Percentiles rank a stretch among this genome's conserved stretches.
These are phyloP conservation scores for Sanghuangporus baumii DNA, from an alignment of 1,284 basidiomycete species.

Conservation along the genomic window DNA sequence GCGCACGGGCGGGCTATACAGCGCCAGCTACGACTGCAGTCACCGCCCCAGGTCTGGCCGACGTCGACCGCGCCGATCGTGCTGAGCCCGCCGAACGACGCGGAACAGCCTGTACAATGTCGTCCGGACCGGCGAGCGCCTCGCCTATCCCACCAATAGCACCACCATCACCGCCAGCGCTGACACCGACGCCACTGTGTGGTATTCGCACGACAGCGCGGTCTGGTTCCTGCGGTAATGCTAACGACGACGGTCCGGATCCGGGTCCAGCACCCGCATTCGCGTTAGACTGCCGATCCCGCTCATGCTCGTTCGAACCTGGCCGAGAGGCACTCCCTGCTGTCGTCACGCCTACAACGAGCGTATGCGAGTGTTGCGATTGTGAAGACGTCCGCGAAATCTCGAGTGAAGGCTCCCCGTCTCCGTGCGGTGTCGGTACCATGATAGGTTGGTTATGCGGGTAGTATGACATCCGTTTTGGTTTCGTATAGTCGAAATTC, in stretches of 20 bases:
- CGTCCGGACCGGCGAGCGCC: background rate
- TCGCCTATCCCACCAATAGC: background rate
- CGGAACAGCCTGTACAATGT: background rate
- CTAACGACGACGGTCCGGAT: background rate
- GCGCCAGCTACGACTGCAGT: background rate
- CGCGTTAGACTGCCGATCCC: background rate
- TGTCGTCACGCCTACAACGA: constrained; percentile 5
- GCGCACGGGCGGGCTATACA: background rate
- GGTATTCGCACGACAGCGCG: background rate
- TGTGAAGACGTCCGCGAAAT: constrained; percentile 8
- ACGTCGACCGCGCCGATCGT: background rate
- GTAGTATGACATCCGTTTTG: constrained; percentile 69
- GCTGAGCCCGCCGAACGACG: background rate
- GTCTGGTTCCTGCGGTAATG: background rate
- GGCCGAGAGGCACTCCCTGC: constrained; percentile 2
- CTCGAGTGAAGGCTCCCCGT: constrained; percentile 13
- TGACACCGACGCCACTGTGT: background rate
- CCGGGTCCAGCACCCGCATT: background rate
- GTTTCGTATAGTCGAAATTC: constrained; percentile 66
- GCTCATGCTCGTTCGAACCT: constrained; percentile 2
- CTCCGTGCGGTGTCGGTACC: constrained; percentile 25
- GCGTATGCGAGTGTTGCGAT: constrained; percentile 8
- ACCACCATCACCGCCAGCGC: background rate
- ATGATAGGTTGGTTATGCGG: constrained; percentile 69
- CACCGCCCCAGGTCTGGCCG: background rate